Evolutionary conservation across 2,329 filamentous ascomycete species (phyloP), one percentile per base, ranked within the genome.

Genomic region (Sporothrix variecibatus): DNA sequence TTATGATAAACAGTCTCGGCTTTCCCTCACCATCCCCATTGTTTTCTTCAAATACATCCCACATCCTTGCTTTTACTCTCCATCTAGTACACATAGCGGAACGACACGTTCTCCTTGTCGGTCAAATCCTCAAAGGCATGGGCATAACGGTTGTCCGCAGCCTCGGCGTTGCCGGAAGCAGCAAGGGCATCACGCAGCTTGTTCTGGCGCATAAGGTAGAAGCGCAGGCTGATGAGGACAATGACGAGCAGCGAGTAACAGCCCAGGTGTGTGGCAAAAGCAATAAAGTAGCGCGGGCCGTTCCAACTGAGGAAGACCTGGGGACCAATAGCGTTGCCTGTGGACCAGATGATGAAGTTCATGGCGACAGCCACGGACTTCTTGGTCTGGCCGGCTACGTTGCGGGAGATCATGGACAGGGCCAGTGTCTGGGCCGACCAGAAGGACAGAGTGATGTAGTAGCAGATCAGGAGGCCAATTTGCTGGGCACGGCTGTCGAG

Each of bases 401-500:
- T 94, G 20, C 91, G 87, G 0, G 89, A 89, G 73, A 93, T 86
- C 84, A 94, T 87, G 17, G 90, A 91, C 77, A 94, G 87, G 85
- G 15, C 93, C 83, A 67, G 58, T 1, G 90, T 92, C 78, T 92
- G 89, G 0, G 91, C 91, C 0, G 92, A 90, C 92, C 92, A 94
- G 86, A 94, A 94, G 5, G 90, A 93, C 23, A 94, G 86, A 0
- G 75, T 91, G 75, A 94, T 91, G 82, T 94, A 94, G 85, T 94
- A 94, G 78, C 86, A 88, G 78, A 94, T 88, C 17, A 94, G 83
- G 0, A 94, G 85, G 6, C 92, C 92, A 38, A 91, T 86, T 81
- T 91, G 87, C 51, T 89, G 90, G 9, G 86, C 81, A 49, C 85
- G 84, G 60, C 84, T 87, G 7, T 85, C 84, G 77, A 91, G 90